Evolutionary conservation across 441 rosid genomes (phyloP).

Genomic region (Codiaeum variegatum): DNA sequence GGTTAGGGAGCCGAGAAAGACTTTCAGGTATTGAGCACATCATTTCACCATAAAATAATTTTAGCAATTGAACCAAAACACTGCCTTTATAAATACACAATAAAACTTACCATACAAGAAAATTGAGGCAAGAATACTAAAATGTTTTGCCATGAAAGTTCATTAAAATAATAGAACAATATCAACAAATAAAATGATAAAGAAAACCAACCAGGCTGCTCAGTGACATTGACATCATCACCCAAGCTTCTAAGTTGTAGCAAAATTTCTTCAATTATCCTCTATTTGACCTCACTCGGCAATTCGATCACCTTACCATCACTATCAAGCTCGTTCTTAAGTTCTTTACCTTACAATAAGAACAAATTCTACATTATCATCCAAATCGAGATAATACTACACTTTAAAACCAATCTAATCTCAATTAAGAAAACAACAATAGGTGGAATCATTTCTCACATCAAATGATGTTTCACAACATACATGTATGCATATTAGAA

Average conservation of each 20-base stretch:
- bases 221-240: conserved; percentile 38
- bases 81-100: conserved; percentile 1
- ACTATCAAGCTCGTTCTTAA: conserved; percentile 42
- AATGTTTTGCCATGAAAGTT: neutral
- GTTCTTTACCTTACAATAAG: conserved; percentile 47
- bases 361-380: neutral
- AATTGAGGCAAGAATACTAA: neutral
- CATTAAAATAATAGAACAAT: neutral
- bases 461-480: neutral
- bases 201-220: conserved; percentile 57
- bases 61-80: neutral
- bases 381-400: too few species aligned
- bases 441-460: too few species aligned
- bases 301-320: conserved; percentile 41
- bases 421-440: too few species aligned
- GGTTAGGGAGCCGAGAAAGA: conserved; percentile 45
- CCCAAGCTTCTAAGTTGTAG: conserved; percentile 48
- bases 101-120: neutral
- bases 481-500: neutral
- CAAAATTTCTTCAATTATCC: conserved; percentile 66
- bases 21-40: conserved; percentile 32
- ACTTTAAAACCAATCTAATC: too few species aligned
- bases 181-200: conserved; percentile 1
- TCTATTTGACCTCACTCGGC: conserved; percentile 48
- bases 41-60: neutral